A percentile compares a stretch with the other conserved stretches of the same genome.
Evolutionary conservation across 129 eudicot genomes (phyloP).

Genomic region (Ambrosia artemisiifolia): DNA sequence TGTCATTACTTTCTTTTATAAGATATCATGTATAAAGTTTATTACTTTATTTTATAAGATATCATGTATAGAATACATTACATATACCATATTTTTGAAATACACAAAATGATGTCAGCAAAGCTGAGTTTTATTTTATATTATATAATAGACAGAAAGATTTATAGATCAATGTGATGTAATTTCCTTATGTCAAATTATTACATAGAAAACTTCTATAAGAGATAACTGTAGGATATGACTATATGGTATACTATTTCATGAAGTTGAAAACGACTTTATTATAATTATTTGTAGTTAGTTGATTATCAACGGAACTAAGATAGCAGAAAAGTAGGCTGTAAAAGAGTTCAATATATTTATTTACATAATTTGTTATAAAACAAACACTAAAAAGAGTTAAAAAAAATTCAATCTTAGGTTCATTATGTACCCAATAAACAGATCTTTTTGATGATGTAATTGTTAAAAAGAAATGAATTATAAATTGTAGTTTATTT

Average conservation of each 20-base stretch:
- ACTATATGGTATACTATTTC: too few species aligned
- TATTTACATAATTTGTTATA: neutral
- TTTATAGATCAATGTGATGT: too few species aligned
- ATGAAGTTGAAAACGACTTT: neutral
- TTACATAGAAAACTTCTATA: too few species aligned
- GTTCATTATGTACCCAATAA: neutral
- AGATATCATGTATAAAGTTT: too few species aligned
- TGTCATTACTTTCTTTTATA: too few species aligned
- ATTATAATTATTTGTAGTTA: neutral
- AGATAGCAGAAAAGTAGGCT: neutral
- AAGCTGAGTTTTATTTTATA: too few species aligned
- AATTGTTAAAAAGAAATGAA: neutral
- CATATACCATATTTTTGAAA: too few species aligned
- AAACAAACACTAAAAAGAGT: neutral
- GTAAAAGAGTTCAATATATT: neutral
- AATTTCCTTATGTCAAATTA: too few species aligned
- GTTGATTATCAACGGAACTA: neutral
- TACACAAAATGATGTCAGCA: too few species aligned
- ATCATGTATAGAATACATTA: too few species aligned
- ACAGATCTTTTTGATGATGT: neutral
- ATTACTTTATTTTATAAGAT: too few species aligned
- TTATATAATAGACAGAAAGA: neutral
- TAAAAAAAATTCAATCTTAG: neutral
- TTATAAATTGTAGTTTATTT: neutral
- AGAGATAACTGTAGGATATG: too few species aligned